phyloP scores from a whole-genome alignment of 257 asterid genomes.

The Primulina tabacum region DNA sequence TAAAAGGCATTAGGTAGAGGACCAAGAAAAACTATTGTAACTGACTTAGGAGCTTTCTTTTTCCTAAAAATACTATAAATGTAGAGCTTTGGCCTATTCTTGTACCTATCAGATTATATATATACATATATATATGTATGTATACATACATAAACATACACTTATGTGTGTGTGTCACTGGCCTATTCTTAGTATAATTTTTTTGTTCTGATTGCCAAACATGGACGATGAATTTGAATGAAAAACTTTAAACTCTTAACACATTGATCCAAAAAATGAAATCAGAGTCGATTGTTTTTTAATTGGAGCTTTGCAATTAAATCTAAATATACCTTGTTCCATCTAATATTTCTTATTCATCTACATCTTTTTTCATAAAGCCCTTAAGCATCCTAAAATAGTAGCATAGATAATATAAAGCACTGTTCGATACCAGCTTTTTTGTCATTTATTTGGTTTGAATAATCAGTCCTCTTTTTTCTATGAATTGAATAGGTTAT shows the following conservation, averaged over 20 bases:
- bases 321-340: background rate
- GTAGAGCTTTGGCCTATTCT: slow-evolving; percentile 35
- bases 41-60: slow-evolving; percentile 61
- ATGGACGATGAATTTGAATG: no score
- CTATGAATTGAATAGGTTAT: background rate
- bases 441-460: slow-evolving; percentile 26
- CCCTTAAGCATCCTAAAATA: background rate
- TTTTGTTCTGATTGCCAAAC: no score
- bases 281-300: background rate
- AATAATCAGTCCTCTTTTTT: slow-evolving; percentile 14
- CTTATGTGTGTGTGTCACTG: no score
- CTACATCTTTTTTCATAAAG: background rate
- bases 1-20: slow-evolving; percentile 40
- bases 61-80: slow-evolving; percentile 37
- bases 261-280: no score
- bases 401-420: slow-evolving; percentile 9
- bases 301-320: background rate
- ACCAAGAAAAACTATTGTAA: slow-evolving; percentile 47
- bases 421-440: slow-evolving; percentile 27
- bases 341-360: background rate
- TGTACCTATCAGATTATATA: slow-evolving; percentile 24
- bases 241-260: no score
- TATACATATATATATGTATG: background rate
- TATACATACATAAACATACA: no score
- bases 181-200: no score